These are phyloP conservation scores for Fusarium verticillioides DNA, from an alignment of 2,329 filamentous ascomycete species.

Conservation along the genomic window DNA sequence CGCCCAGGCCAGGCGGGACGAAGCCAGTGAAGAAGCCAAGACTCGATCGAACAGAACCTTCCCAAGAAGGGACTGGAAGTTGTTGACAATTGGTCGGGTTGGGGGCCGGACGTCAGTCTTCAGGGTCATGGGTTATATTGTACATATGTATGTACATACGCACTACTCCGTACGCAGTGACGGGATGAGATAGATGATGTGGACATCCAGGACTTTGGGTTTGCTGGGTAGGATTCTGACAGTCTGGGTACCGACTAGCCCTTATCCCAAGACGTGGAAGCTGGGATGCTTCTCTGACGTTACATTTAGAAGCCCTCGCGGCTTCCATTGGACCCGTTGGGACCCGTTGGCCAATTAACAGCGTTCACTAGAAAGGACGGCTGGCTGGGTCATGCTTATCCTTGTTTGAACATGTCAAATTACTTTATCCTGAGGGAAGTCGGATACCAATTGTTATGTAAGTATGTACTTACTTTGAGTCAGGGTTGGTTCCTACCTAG, in stretches of 20 bases:
- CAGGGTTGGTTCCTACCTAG: background rate
- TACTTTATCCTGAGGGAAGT: conserved; percentile 19
- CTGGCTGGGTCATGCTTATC: conserved; percentile 29
- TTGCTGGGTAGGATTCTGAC: conserved; percentile 6
- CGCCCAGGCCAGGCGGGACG: conserved; percentile 42
- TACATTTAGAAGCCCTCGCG: conserved; percentile 36
- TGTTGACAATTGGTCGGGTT: conserved; percentile 40
- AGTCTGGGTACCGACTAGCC: background rate
- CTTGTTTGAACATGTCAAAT: conserved; percentile 29
- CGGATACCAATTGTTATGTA: background rate
- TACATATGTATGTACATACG: background rate
- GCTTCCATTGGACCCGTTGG: conserved; percentile 24
- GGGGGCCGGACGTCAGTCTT: conserved; percentile 35
- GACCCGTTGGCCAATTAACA: conserved; percentile 21
- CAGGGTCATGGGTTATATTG: conserved; percentile 4
- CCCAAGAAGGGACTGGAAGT: conserved; percentile 31
- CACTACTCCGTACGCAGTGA: background rate
- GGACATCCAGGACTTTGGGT: conserved; percentile 1
- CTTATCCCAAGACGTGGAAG: conserved; percentile 6
- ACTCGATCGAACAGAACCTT: conserved; percentile 33
- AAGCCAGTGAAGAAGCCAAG: conserved; percentile 39
- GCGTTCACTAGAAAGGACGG: conserved; percentile 31
- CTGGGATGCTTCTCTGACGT: conserved; percentile 29
- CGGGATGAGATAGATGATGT: background rate
- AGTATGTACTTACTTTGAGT: background rate